Evolutionary conservation across 2,329 filamentous ascomycete genomes (phyloP).

Genomic region (Colletotrichum falcatum): DNA sequence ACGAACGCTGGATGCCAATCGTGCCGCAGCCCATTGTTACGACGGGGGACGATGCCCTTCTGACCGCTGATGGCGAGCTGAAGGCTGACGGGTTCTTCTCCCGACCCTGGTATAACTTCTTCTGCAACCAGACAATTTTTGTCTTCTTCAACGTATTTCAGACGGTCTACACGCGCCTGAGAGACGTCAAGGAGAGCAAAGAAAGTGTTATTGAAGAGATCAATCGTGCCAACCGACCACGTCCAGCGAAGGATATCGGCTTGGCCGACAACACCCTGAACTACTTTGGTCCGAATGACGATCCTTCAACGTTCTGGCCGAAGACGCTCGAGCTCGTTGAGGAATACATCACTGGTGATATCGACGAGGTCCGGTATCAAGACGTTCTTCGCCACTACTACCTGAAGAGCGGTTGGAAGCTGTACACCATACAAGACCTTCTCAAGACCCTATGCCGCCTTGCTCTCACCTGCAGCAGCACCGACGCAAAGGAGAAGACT

Average conservation of each 20-base stretch:
- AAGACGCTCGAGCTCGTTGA: slow-evolving; percentile 89
- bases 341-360: slow-evolving; percentile 83
- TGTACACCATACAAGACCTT: slow-evolving; percentile 93
- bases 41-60: slow-evolving; percentile 65
- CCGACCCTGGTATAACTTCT: slow-evolving; percentile 87
- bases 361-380: slow-evolving; percentile 87
- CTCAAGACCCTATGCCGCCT: slow-evolving; percentile 84
- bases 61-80: slow-evolving; percentile 70
- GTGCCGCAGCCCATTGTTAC: slow-evolving; percentile 68
- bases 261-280: slow-evolving; percentile 83
- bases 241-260: slow-evolving; percentile 85
- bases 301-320: slow-evolving; percentile 80
- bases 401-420: slow-evolving; percentile 88
- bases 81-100: slow-evolving; percentile 85
- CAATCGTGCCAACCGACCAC: slow-evolving; percentile 76
- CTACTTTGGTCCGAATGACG: slow-evolving; percentile 76
- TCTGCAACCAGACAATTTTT: slow-evolving; percentile 90
- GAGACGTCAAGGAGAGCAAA: slow-evolving; percentile 85
- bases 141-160: slow-evolving; percentile 96
- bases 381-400: slow-evolving; percentile 94
- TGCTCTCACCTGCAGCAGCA: slow-evolving; percentile 84
- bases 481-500: slow-evolving; percentile 92
- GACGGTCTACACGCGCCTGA: slow-evolving; percentile 86
- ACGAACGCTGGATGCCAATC: slow-evolving; percentile 74
- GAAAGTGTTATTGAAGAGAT: slow-evolving; percentile 80